Conservation (phyloP, 2,329 filamentous ascomycete genomes). For the Fusarium sarcochroum region DNA sequence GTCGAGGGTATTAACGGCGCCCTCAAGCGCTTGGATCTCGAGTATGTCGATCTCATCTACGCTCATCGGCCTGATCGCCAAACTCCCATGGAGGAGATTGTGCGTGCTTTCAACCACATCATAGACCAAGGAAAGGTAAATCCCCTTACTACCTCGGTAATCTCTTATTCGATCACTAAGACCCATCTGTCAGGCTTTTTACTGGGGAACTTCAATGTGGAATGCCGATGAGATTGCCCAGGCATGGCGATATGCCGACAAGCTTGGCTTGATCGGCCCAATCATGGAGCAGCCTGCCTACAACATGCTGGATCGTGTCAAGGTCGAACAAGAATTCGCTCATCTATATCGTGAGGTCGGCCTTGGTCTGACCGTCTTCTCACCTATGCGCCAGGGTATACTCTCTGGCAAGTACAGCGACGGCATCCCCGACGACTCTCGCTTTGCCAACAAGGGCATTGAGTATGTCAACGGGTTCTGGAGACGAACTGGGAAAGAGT, state of each 20-base stretch:
- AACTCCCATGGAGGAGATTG: constrained; percentile 79
- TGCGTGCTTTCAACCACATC: constrained; percentile 78
- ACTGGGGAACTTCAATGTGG: constrained; percentile 81
- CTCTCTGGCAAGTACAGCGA: constrained; percentile 78
- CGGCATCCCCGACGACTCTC: constrained; percentile 71
- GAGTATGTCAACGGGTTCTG: constrained; percentile 68
- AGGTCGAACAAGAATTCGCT: constrained; percentile 74
- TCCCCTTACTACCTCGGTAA: background rate
- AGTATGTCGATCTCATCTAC: constrained; percentile 78
- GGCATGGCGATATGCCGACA: constrained; percentile 73
- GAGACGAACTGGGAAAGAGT: constrained; percentile 65
- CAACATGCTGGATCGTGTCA: constrained; percentile 72
- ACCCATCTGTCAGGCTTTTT: constrained; percentile 66
- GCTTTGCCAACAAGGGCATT: constrained; percentile 69
- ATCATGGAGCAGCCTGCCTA: constrained; percentile 77
- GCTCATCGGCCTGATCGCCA: constrained; percentile 77
- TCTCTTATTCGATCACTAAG: background rate
- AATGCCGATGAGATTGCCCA: constrained; percentile 74
- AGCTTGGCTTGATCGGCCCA: constrained; percentile 72
- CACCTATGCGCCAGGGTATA: constrained; percentile 70
- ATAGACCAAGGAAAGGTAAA: constrained; percentile 69
- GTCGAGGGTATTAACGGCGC: constrained; percentile 74
- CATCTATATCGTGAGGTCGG: constrained; percentile 72
- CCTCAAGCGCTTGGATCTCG: constrained; percentile 68
- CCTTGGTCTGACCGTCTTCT: constrained; percentile 74